These are phyloP conservation scores for Xylaria arbuscula DNA, from an alignment of 2,329 filamentous ascomycete genomes.

Conservation along the genomic window DNA sequence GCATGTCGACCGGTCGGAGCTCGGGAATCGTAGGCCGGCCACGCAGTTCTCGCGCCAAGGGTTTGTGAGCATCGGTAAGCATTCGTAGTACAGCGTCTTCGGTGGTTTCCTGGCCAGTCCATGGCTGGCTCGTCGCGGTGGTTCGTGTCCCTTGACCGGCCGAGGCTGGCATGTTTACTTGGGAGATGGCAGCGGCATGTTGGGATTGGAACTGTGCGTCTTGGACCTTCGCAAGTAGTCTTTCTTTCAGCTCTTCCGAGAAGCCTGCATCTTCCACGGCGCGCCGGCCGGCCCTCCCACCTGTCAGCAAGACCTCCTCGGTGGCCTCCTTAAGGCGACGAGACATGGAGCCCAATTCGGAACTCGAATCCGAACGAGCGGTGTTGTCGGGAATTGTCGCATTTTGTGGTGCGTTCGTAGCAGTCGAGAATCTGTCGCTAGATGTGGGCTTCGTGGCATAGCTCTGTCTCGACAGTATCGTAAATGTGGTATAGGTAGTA, in stretches of 20 bases:
- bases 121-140: conserved; percentile 74
- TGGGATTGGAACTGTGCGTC: conserved; percentile 65
- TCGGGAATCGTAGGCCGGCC: conserved; percentile 58
- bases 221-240: conserved; percentile 67
- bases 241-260: conserved; percentile 70
- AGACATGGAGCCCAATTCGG: conserved; percentile 62
- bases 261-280: conserved; percentile 72
- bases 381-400: conserved; percentile 16
- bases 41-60: conserved; percentile 64
- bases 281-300: conserved; percentile 68
- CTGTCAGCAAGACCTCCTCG: conserved; percentile 69
- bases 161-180: conserved; percentile 62
- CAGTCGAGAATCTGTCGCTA: conserved; percentile 7
- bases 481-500: too few relatives aligned
- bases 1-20: conserved; percentile 63
- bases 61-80: conserved; percentile 82
- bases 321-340: conserved; percentile 71
- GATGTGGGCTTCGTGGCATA: conserved; percentile 31
- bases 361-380: conserved; percentile 4
- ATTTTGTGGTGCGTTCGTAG: conserved; percentile 20
- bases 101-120: conserved; percentile 80
- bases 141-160: conserved; percentile 76
- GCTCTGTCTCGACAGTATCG: conserved; percentile 15
- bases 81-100: conserved; percentile 86
- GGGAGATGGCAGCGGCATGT: conserved; percentile 60